Conservation (phyloP, 2,329 filamentous ascomycete genomes). For the Fonsecaea nubica region DNA sequence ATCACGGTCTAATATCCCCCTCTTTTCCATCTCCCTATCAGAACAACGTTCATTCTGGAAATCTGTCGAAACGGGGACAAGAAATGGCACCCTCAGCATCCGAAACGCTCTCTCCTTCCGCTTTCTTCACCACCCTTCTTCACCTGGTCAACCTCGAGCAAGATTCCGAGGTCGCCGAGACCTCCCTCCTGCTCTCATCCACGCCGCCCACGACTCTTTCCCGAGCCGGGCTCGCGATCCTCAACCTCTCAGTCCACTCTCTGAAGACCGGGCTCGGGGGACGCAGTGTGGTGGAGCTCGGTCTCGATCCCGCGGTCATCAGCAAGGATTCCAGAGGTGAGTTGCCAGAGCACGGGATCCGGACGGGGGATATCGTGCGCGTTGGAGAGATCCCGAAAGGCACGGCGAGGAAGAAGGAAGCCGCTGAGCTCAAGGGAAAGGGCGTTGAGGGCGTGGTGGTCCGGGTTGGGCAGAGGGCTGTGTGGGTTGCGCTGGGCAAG, state of each 20-base stretch:
- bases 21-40: not conserved
- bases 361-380: slow-evolving; percentile 57
- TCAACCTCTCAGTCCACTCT: slow-evolving; percentile 63
- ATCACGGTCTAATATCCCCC: not conserved
- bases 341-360: slow-evolving; percentile 55
- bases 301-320: slow-evolving; percentile 71
- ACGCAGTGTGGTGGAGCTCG: slow-evolving; percentile 85
- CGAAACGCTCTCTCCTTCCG: slow-evolving; percentile 44
- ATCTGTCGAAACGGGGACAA: not conserved
- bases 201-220: slow-evolving; percentile 46
- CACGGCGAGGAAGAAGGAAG: slow-evolving; percentile 44
- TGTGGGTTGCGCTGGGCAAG: slow-evolving; percentile 55
- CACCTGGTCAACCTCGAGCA: slow-evolving; percentile 53
- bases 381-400: slow-evolving; percentile 51
- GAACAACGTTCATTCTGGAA: too few species aligned
- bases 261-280: slow-evolving; percentile 90
- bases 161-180: slow-evolving; percentile 53
- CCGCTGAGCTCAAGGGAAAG: slow-evolving; percentile 41
- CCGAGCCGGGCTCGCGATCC: slow-evolving; percentile 51
- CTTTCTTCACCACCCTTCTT: slow-evolving; percentile 53
- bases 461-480: slow-evolving; percentile 49
- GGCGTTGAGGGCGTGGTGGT: slow-evolving; percentile 57
- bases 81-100: not conserved
- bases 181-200: slow-evolving; percentile 47
- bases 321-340: slow-evolving; percentile 43